Conservation (phyloP, 371 early-diverging fungal species). For the Polyrhizophydium stewartii region DNA sequence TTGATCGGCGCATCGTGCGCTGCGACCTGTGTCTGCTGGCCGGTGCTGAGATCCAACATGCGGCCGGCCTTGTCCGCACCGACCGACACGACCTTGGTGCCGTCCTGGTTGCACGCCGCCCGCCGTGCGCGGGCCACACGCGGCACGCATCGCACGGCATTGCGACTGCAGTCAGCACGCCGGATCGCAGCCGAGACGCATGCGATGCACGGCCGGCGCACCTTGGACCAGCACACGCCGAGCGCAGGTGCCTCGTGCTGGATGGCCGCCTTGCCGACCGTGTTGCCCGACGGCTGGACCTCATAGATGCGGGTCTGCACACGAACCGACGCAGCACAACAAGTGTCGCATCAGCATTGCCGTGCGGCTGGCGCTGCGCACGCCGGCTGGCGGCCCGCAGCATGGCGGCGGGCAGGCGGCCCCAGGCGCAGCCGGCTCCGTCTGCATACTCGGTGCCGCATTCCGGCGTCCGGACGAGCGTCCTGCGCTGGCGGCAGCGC, state of each 20-base stretch:
- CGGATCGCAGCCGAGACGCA: background rate
- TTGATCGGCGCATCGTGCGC: constrained; percentile 80
- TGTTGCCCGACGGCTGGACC: constrained; percentile 66
- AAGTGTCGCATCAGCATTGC: constrained; percentile 87
- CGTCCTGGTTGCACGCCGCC: constrained; percentile 56
- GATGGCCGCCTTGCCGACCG: constrained; percentile 73
- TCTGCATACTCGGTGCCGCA: no score
- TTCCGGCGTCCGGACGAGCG: no score
- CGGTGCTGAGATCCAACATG: constrained; percentile 72
- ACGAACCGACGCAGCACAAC: constrained; percentile 43
- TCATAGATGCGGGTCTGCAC: constrained; percentile 86
- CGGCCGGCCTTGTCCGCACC: constrained; percentile 83
- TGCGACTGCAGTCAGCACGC: no score
- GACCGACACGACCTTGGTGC: constrained; percentile 78
- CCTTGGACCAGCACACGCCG: constrained; percentile 83
- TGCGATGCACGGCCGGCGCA: constrained; percentile 19
- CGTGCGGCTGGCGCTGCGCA: no score
- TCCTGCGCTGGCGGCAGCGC: no score
- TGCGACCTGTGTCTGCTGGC: constrained; percentile 74
- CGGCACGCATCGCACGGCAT: background rate
- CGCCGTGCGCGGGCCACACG: background rate
- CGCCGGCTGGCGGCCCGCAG: no score
- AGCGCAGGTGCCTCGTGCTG: constrained; percentile 83
- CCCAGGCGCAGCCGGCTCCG: no score
- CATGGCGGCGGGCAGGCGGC: no score